A percentile compares a stretch with the other conserved stretches of the same genome.
These are phyloP conservation scores for Penicillium arizonense DNA, from an alignment of 495 filamentous ascomycete species.

Conservation along the genomic window DNA sequence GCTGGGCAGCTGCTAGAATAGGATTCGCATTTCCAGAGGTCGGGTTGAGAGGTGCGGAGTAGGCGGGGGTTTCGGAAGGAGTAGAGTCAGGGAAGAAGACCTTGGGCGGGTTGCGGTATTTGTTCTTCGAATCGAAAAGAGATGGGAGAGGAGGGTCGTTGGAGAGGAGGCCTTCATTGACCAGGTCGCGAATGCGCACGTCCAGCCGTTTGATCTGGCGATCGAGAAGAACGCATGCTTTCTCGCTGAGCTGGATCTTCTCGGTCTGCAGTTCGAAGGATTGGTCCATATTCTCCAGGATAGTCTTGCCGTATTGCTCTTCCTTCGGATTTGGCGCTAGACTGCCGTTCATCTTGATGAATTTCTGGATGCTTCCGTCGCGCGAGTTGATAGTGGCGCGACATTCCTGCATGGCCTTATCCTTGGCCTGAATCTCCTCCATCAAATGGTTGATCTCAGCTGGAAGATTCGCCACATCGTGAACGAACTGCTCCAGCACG, in stretches of 20 bases:
- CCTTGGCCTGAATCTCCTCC: conserved; percentile 92
- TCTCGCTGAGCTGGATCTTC: conserved; percentile 77
- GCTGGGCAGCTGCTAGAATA: conserved; percentile 42
- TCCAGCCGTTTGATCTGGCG: conserved; percentile 88
- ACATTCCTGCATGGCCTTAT: conserved; percentile 73
- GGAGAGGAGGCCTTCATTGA: conserved; percentile 74
- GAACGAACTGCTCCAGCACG: conserved; percentile 90
- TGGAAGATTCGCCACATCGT: conserved; percentile 86
- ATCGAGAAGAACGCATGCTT: conserved; percentile 75
- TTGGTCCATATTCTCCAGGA: conserved; percentile 67
- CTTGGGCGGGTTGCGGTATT: conserved; percentile 54
- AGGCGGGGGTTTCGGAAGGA: conserved; percentile 37
- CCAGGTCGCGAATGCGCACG: conserved; percentile 77
- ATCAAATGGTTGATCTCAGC: conserved; percentile 89
- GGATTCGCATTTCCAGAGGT: conserved; percentile 44
- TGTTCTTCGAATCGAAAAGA: conserved; percentile 61
- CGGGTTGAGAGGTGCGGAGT: conserved; percentile 39
- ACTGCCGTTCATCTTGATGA: conserved; percentile 81
- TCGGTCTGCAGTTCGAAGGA: conserved; percentile 79
- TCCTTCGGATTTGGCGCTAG: conserved; percentile 84
- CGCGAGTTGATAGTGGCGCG: conserved; percentile 69
- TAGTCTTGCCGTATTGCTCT: conserved; percentile 65
- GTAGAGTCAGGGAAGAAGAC: conserved; percentile 48
- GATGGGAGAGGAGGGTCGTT: conserved; percentile 78
- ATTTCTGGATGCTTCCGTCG: conserved; percentile 84